phyloP scores from a whole-genome alignment of 1,284 basidiomycete species.

The Ceratobasidium papillatum region DNA sequence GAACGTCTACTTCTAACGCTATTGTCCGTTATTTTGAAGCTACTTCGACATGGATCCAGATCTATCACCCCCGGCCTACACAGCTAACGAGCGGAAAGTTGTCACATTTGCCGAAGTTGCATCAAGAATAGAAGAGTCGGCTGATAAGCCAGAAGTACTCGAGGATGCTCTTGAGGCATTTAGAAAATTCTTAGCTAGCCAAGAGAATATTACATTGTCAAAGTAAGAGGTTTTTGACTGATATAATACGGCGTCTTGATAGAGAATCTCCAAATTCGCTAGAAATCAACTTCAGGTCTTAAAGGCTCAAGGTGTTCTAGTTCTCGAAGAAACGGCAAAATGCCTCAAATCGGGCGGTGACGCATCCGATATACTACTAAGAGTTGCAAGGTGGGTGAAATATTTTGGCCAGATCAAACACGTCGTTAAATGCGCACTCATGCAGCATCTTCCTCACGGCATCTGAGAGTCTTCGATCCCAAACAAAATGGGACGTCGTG shows the following conservation, averaged over 20 bases:
- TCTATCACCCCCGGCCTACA: too few species aligned
- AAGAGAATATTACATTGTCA: neutral
- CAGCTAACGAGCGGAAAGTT: too few species aligned
- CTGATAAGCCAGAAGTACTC: neutral
- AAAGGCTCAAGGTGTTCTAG: neutral
- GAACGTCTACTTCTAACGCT: too few species aligned
- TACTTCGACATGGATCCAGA: too few species aligned
- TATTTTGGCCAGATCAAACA: neutral
- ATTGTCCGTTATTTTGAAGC: too few species aligned
- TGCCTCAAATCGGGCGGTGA: neutral
- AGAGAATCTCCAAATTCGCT: neutral
- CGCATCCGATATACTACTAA: neutral
- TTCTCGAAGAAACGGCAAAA: neutral
- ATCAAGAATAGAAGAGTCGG: too few species aligned
- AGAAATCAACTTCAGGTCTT: neutral
- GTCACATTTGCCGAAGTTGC: too few species aligned
- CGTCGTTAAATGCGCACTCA: neutral
- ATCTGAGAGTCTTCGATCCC: neutral
- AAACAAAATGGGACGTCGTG: slow-evolving; percentile 6
- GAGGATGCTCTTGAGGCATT: slow-evolving; percentile 2
- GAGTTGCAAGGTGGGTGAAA: neutral
- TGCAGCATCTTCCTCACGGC: neutral
- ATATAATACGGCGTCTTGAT: neutral
- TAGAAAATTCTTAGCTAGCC: neutral
- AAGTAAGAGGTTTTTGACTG: neutral